These are phyloP conservation scores for Tulasnella sp. DNA, from an alignment of 768 basidiomycete species.

Conservation along the genomic window DNA sequence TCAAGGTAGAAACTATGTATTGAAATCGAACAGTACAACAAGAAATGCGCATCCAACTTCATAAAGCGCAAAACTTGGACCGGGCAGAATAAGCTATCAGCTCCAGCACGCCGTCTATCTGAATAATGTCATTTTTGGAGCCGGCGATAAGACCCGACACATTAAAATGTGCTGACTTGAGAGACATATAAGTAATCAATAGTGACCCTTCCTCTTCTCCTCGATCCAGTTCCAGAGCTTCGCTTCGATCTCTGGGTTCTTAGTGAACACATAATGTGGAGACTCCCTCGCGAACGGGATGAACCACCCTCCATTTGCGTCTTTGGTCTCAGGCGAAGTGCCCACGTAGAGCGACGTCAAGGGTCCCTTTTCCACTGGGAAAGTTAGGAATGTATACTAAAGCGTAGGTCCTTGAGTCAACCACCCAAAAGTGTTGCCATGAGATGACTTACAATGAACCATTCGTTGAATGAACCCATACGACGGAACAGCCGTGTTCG, in stretches of 20 bases:
- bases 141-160: neutral
- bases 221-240: slow-evolving; percentile 40
- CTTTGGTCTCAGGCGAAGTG: neutral
- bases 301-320: slow-evolving; percentile 20
- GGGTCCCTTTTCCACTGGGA: neutral
- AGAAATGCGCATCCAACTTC: too few species aligned
- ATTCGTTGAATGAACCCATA: neutral
- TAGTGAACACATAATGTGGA: neutral
- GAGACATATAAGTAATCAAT: neutral
- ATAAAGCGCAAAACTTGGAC: too few species aligned
- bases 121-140: too few species aligned
- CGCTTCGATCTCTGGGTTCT: slow-evolving; percentile 33
- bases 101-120: too few species aligned
- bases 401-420: neutral
- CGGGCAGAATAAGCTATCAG: too few species aligned
- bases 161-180: neutral
- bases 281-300: neutral
- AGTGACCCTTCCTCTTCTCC: slow-evolving; percentile 33
- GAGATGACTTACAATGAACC: neutral
- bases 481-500: neutral
- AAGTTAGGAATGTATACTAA: neutral
- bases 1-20: too few species aligned
- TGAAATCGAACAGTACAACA: too few species aligned
- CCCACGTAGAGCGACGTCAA: slow-evolving; percentile 17
- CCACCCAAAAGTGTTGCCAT: neutral